These are phyloP conservation scores for Rhodomyrtus psidioides DNA, from an alignment of 441 rosid genomes.

Conservation along the genomic window DNA sequence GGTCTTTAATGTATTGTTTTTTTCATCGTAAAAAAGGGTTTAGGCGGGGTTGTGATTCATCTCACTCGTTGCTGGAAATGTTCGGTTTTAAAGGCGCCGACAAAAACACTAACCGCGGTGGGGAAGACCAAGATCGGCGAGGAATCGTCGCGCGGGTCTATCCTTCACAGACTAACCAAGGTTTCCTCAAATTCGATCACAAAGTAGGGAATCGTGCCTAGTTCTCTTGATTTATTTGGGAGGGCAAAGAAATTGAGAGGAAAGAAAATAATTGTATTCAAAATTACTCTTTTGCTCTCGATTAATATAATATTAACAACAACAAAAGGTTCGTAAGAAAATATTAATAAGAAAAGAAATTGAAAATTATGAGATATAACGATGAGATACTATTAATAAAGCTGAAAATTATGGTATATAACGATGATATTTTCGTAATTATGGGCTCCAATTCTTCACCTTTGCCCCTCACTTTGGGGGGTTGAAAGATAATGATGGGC, in stretches of 20 bases:
- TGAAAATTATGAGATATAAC: background rate
- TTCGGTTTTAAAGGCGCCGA: too few species aligned
- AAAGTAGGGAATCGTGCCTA: too few species aligned
- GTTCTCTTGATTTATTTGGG: background rate
- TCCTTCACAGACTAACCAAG: background rate
- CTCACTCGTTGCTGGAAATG: too few species aligned
- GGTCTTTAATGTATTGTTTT: too few species aligned
- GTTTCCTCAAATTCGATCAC: background rate
- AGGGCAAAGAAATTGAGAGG: background rate
- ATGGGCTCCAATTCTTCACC: background rate
- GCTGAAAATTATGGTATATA: background rate
- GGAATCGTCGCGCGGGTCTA: fast-evolving
- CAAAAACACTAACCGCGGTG: too few species aligned
- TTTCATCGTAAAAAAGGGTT: too few species aligned
- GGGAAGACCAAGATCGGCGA: too few species aligned
- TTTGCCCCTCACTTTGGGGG: background rate
- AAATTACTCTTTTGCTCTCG: background rate
- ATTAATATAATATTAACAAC: too few species aligned
- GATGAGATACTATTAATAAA: too few species aligned
- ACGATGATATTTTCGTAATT: background rate
- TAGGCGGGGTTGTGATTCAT: too few species aligned
- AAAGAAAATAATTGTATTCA: background rate
- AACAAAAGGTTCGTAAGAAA: too few species aligned
- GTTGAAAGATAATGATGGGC: background rate
- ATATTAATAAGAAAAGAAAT: too few species aligned